Base-by-base conservation (phyloP, 805 yeast species). In the Pichia thaimueangensis region DNA sequence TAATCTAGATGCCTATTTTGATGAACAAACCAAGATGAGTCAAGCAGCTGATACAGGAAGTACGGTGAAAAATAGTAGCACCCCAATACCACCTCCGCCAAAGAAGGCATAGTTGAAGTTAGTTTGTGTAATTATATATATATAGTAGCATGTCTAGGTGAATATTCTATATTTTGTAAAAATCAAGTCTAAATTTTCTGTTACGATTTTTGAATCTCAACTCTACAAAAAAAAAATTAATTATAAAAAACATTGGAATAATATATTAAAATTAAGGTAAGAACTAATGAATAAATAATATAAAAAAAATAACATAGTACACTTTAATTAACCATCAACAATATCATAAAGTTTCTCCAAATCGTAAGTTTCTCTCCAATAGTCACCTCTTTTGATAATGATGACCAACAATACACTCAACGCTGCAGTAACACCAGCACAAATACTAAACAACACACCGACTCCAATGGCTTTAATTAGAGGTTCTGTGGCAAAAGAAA, bases 401-500 rank as follows among this genome's bases (percentile, higher is more conserved):
- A 75, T 49, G 3, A 70, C 22, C 22, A 82, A 54, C 3, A 68
- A 52, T 1, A 64, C 34, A 2, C 79, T 62, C 17, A 75, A 52
- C 1, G 69, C 62, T 1, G 71, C 52, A 11, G 79, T 66, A 3
- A 81, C 51, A 9, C 86, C 82, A 2, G 84, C 78, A 41, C 81
- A 62, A 54, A 86, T 81, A 4, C 83, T 69, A 50, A 75, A 80
- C 43, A 85, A 64, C 50, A 83, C 77, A 0, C 95, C 95, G 2
- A 74, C 65, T 0, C 87, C 86, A 56, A 86, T 67, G 0, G 85
- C 87, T 4, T 57, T 53, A 15, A 81, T 64, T 54, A 84, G 65
- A 0, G 95, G 94, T 32, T 81, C 87, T 1, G 84, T 76, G 8
- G 80, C 69, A 57, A 86, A 87, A 2, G 88, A 78, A 10, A 86